Evolutionary conservation across 2,329 filamentous ascomycete species (phyloP).

Genomic region (Fonsecaea monophora): DNA sequence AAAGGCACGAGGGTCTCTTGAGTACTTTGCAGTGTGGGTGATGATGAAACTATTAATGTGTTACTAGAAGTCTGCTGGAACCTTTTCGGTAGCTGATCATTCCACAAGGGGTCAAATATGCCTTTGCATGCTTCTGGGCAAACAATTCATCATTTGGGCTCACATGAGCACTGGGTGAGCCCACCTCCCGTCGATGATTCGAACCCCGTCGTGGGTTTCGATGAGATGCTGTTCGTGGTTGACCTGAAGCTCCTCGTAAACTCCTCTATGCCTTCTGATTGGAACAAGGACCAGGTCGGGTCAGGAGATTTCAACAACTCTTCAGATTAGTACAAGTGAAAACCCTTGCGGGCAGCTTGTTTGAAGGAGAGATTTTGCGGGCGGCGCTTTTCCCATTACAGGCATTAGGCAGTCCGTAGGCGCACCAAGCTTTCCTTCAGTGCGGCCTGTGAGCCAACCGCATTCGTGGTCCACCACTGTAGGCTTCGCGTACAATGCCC

Average conservation of each 20-base stretch:
- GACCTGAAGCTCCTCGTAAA: not conserved
- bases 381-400: slow-evolving; percentile 1
- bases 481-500: slow-evolving; percentile 20
- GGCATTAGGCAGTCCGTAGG: slow-evolving; percentile 2
- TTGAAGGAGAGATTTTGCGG: slow-evolving; percentile 18
- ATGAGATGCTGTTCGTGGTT: not conserved
- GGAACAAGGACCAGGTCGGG: not conserved
- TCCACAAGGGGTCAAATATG: not conserved
- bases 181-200: not conserved
- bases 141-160: not conserved
- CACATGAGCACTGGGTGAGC: not conserved
- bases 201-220: not conserved
- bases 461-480: slow-evolving; percentile 5
- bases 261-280: not conserved
- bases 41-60: slow-evolving; percentile 12
- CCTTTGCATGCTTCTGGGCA: not conserved
- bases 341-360: slow-evolving; percentile 16
- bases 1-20: not conserved
- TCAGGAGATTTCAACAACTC: slow-evolving; percentile 9
- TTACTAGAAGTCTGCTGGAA: slow-evolving; percentile 2
- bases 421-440: slow-evolving; percentile 5
- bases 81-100: slow-evolving; percentile 1
- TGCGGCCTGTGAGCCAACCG: slow-evolving; percentile 27
- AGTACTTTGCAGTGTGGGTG: not conserved
- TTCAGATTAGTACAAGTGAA: not conserved